Conservation (phyloP, 1,284 basidiomycete genomes). For the Malassezia equina region DNA sequence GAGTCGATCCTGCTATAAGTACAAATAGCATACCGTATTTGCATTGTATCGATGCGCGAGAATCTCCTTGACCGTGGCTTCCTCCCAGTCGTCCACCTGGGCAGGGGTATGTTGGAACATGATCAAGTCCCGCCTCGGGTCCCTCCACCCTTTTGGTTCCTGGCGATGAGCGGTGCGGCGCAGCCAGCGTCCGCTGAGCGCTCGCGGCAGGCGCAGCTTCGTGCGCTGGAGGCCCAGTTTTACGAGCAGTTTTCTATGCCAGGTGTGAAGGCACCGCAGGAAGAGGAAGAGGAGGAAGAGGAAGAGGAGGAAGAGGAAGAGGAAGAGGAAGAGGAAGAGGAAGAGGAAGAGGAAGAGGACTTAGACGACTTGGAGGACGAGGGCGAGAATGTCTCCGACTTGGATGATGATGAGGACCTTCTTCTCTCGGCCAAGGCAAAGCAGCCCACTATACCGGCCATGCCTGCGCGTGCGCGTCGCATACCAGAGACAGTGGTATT, state of each 20-base stretch:
- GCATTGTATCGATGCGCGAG: neutral
- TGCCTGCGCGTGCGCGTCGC: neutral
- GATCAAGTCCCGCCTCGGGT: neutral
- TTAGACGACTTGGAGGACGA: neutral
- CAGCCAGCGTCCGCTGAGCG: neutral
- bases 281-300: neutral
- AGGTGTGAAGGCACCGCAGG: neutral
- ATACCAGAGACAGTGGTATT: conserved; percentile 16
- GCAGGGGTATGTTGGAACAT: neutral
- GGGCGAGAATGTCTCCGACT: neutral
- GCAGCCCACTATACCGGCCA: too few relatives aligned
- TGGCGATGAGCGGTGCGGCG: neutral
- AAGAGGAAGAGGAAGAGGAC: neutral
- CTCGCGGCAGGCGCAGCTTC: conserved; percentile 9
- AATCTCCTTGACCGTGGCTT: conserved; percentile 4
- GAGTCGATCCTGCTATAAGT: conserved; percentile 1
- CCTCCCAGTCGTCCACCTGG: conserved; percentile 1
- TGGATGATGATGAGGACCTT: conserved; percentile 9
- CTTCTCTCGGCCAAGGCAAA: neutral
- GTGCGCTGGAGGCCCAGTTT: conserved; percentile 12
- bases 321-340: neutral
- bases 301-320: neutral
- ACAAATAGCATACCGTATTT: neutral
- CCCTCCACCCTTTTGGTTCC: neutral
- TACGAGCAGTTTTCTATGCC: conserved; percentile 13